Conservation (phyloP, 1,284 basidiomycete genomes). For the Puccinia horiana region DNA sequence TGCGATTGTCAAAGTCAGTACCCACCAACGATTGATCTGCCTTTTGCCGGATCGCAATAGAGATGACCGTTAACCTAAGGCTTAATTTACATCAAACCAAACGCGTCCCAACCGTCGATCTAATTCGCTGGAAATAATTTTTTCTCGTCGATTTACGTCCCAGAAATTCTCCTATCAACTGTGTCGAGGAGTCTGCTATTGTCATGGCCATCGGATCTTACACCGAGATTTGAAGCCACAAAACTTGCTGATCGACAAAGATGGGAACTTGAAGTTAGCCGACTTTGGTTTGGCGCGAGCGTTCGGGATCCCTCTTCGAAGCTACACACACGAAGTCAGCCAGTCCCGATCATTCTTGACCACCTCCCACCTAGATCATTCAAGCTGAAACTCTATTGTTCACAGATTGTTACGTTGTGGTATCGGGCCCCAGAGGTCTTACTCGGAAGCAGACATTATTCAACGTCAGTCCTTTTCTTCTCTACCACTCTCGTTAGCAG, state of each 20-base stretch:
- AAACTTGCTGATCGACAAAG: slow-evolving; percentile 89
- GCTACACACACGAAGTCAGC: slow-evolving; percentile 92
- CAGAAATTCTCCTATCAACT: slow-evolving; percentile 90
- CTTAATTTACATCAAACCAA: background rate
- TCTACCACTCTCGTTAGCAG: background rate
- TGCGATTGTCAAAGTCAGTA: slow-evolving; percentile 78
- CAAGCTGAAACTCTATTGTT: background rate
- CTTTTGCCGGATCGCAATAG: too few species aligned
- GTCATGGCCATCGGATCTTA: slow-evolving; percentile 92
- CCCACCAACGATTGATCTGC: background rate
- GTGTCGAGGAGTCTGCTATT: slow-evolving; percentile 83
- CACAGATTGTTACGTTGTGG: slow-evolving; percentile 94
- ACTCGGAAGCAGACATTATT: slow-evolving; percentile 91
- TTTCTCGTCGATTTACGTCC: background rate
- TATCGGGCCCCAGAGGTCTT: slow-evolving; percentile 96
- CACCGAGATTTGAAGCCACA: slow-evolving; percentile 98
- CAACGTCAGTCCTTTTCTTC: slow-evolving; percentile 63
- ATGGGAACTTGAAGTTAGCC: slow-evolving; percentile 87
- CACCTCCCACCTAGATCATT: background rate
- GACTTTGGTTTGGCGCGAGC: slow-evolving; percentile 96
- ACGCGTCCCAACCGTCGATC: background rate
- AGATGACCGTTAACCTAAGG: too few species aligned
- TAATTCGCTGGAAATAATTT: background rate
- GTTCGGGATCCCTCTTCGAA: slow-evolving; percentile 95
- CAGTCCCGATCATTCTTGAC: background rate